phyloP scores from a whole-genome alignment of 2,329 filamentous ascomycete species.

The Aspergillus sp. region DNA sequence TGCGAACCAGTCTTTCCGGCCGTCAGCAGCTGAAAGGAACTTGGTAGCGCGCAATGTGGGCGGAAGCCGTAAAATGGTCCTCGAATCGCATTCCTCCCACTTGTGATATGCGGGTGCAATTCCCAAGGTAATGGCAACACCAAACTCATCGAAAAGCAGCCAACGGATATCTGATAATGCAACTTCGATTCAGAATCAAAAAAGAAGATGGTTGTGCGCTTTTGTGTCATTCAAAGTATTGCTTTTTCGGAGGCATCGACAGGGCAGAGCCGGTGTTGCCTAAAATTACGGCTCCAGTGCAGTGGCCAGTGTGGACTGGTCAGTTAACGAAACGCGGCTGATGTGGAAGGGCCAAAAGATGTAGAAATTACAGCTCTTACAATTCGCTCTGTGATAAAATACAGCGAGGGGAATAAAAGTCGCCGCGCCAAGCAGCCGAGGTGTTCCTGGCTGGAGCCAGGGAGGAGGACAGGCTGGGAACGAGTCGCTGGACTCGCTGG shows the following conservation, averaged over 20 bases:
- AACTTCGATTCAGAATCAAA: neutral
- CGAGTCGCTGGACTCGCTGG: constrained; percentile 25
- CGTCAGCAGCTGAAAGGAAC: constrained; percentile 22
- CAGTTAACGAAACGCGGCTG: constrained; percentile 12
- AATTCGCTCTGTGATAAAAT: constrained; percentile 1
- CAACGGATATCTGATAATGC: neutral
- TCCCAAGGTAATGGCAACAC: constrained; percentile 2
- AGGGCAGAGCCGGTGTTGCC: constrained; percentile 1
- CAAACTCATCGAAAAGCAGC: neutral
- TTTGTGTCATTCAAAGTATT: neutral
- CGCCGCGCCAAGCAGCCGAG: constrained; percentile 22
- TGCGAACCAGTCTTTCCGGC: constrained; percentile 19
- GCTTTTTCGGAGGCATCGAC: neutral
- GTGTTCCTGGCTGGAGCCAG: constrained; percentile 25
- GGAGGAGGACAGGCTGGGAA: constrained; percentile 22
- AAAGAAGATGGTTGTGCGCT: neutral
- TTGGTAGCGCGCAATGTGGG: constrained; percentile 17
- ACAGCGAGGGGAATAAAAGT: constrained; percentile 11
- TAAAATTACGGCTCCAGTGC: constrained; percentile 4
- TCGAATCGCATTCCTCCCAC: constrained; percentile 14
- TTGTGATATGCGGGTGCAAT: constrained; percentile 14
- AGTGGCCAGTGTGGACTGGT: constrained; percentile 12
- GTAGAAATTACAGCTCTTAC: constrained; percentile 2
- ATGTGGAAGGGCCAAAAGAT: constrained; percentile 10
- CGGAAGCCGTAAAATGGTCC: constrained; percentile 6